A percentile compares a stretch with the other conserved stretches of the same genome.
phyloP scores from a whole-genome alignment of 2,329 filamentous ascomycete genomes.

The Hypoxylon sp. region DNA sequence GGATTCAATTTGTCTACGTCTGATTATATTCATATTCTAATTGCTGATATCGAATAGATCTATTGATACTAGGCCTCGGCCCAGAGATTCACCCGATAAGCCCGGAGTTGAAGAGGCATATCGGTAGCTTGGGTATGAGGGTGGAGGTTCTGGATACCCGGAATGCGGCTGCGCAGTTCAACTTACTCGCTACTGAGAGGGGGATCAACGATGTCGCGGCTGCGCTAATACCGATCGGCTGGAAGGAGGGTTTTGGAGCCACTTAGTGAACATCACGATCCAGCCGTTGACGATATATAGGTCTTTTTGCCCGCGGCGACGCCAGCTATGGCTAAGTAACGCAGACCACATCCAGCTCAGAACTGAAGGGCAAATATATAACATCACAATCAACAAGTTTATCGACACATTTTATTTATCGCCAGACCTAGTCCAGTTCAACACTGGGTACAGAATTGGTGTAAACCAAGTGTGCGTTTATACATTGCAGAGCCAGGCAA shows the following conservation, averaged over 20 bases:
- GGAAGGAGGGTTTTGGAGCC: constrained; percentile 72
- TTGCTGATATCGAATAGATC: constrained; percentile 68
- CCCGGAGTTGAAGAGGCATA: constrained; percentile 76
- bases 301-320: background rate
- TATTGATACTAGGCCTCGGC: constrained; percentile 90
- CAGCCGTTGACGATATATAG: background rate
- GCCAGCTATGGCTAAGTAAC: background rate
- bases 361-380: background rate
- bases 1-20: constrained; percentile 4
- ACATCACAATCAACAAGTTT: constrained; percentile 1
- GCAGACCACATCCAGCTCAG: background rate
- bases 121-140: constrained; percentile 83
- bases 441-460: background rate
- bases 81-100: constrained; percentile 80
- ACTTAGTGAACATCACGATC: constrained; percentile 30
- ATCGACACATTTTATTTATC: background rate
- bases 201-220: constrained; percentile 88
- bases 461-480: background rate
- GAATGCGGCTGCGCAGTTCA: constrained; percentile 95
- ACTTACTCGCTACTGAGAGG: constrained; percentile 92
- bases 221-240: constrained; percentile 87
- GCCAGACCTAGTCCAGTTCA: background rate
- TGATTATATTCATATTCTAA: background rate
- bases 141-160: constrained; percentile 92
- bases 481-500: background rate